Conservation (phyloP, 2,329 filamentous ascomycete genomes). For the Alternaria panax region DNA sequence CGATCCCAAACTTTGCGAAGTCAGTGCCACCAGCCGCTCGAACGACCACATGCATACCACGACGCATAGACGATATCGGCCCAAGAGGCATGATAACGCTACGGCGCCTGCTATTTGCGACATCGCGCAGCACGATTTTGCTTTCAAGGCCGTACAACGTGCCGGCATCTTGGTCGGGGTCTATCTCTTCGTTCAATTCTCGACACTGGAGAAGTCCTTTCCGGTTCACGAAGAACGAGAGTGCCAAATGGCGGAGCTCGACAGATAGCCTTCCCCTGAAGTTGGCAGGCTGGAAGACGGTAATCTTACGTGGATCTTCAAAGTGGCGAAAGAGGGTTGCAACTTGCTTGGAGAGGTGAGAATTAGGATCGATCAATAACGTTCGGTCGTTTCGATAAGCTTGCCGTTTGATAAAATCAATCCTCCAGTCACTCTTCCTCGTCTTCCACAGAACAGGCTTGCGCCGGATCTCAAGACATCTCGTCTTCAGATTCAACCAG, state of each 20-base stretch:
- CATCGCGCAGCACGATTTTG: slow-evolving; percentile 56
- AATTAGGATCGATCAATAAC: slow-evolving; percentile 59
- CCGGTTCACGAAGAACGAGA: slow-evolving; percentile 61
- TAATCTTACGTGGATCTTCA: slow-evolving; percentile 53
- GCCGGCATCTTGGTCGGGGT: slow-evolving; percentile 63
- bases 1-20: slow-evolving; percentile 56
- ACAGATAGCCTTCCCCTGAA: slow-evolving; percentile 38
- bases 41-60: no score
- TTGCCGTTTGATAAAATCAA: slow-evolving; percentile 42
- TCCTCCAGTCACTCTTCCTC: slow-evolving; percentile 48
- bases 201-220: slow-evolving; percentile 54
- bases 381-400: slow-evolving; percentile 37
- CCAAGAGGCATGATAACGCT: slow-evolving; percentile 63
- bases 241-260: slow-evolving; percentile 59
- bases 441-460: slow-evolving; percentile 50
- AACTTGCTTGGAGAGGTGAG: slow-evolving; percentile 50
- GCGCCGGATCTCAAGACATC: slow-evolving; percentile 61
- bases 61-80: slow-evolving; percentile 30
- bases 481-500: slow-evolving; percentile 61
- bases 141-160: slow-evolving; percentile 65
- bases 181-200: slow-evolving; percentile 60
- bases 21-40: no score
- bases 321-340: slow-evolving; percentile 58
- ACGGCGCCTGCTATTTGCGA: slow-evolving; percentile 48
- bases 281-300: slow-evolving; percentile 55